phyloP scores from a whole-genome alignment of 2,329 filamentous ascomycete species.

The Trichoderma atroviride region DNA sequence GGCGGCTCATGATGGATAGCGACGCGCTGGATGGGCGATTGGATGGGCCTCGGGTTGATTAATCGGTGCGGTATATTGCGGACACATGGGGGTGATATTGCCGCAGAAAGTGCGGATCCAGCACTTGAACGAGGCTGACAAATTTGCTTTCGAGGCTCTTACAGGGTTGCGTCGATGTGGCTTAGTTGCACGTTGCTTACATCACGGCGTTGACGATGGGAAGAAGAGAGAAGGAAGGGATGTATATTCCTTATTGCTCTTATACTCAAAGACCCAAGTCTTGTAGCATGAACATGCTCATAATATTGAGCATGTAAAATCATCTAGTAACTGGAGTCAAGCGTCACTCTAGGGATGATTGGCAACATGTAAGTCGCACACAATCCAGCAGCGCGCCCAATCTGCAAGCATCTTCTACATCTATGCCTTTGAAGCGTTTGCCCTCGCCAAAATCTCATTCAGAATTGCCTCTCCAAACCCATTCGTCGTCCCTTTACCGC shows the following conservation, averaged over 20 bases:
- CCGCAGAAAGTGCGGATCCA: conserved; percentile 6
- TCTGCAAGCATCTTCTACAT: background rate
- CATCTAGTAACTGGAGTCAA: background rate
- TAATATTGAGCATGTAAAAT: background rate
- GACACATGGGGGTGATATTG: conserved; percentile 11
- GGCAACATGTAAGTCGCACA: background rate
- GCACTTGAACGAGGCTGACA: background rate
- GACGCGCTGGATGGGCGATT: background rate
- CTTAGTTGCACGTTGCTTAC: background rate
- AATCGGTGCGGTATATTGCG: conserved; percentile 13
- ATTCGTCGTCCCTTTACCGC: conserved; percentile 35
- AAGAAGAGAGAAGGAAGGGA: background rate
- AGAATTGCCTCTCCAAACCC: conserved; percentile 32
- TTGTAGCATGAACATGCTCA: background rate
- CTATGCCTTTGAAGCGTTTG: background rate
- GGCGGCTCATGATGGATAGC: conserved; percentile 9
- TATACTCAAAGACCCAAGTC: background rate
- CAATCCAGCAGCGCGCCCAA: background rate
- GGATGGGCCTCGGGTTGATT: background rate
- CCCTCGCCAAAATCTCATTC: conserved; percentile 28
- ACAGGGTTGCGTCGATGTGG: background rate
- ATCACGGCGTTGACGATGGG: background rate
- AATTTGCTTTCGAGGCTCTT: background rate
- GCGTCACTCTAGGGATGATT: background rate
- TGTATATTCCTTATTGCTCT: background rate